Conservation (phyloP, 345 rosid genomes). For the Ceriops zippeliana region DNA sequence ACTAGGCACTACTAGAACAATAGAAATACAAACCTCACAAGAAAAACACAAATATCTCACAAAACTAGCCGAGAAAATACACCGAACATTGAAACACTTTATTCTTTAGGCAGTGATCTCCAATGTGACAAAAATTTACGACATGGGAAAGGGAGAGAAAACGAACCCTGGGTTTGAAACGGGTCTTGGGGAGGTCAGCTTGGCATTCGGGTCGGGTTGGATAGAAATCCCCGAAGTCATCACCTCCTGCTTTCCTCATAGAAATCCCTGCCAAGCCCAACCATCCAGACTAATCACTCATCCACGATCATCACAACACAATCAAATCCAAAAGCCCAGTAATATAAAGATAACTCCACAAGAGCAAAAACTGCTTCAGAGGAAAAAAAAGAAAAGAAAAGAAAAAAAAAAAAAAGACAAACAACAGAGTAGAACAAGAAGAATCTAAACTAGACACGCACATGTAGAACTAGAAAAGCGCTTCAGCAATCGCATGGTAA, state of each 20-base stretch:
- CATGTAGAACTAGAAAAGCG: no score
- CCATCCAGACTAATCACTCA: conserved; percentile 22
- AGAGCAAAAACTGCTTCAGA: background rate
- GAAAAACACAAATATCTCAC: background rate
- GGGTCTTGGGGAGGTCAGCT: conserved; percentile 63
- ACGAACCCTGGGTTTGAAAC: conserved; percentile 66
- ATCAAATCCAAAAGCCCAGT: background rate
- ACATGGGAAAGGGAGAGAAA: background rate
- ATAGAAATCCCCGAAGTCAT: conserved; percentile 65
- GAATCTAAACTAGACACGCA: no score
- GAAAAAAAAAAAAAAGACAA: no score
- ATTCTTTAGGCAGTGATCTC: background rate
- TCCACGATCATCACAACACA: background rate
- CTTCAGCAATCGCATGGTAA: no score
- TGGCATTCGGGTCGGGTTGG: conserved; percentile 69
- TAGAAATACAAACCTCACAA: background rate
- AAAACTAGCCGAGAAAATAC: background rate
- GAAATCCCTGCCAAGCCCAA: conserved; percentile 29
- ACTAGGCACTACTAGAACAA: background rate
- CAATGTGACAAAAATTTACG: no score
- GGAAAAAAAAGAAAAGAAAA: background rate
- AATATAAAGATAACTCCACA: background rate
- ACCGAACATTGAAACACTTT: background rate
- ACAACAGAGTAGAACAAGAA: no score
- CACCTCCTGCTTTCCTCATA: conserved; percentile 41